Percentiles rank a stretch among this genome's conserved stretches.
phyloP scores from a whole-genome alignment of 768 basidiomycete genomes.

The Termitomyces sp. region DNA sequence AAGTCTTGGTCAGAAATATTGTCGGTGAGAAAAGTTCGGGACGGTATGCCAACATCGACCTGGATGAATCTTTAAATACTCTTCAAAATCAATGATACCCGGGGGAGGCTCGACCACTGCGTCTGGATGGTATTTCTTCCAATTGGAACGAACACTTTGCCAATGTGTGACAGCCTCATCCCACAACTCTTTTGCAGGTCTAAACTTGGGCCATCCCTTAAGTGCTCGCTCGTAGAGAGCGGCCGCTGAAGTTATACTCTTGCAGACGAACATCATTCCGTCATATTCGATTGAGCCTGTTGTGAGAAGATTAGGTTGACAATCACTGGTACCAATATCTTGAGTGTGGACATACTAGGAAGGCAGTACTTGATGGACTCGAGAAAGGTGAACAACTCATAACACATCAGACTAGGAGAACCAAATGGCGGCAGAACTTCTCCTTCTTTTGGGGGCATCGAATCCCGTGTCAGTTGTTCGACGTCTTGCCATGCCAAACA shows the following conservation, averaged over 20 bases:
- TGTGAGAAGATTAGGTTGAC: neutral
- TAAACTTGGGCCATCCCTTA: neutral
- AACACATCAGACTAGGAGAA: neutral
- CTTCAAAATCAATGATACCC: neutral
- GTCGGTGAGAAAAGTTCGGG: no score
- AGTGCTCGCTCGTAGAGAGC: neutral
- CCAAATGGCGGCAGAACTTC: neutral
- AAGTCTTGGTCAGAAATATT: no score
- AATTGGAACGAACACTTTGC: neutral
- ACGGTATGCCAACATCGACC: neutral
- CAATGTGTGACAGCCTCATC: neutral
- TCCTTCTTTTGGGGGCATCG: neutral
- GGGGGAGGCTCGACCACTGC: neutral
- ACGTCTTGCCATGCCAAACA: neutral
- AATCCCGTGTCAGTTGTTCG: neutral
- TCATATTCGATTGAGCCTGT: neutral
- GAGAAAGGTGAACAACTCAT: neutral
- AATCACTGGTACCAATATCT: neutral
- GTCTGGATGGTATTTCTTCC: neutral
- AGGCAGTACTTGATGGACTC: neutral
- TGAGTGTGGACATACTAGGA: neutral
- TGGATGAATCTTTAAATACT: neutral
- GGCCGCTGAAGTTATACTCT: neutral
- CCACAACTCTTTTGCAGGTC: no score
- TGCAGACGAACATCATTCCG: neutral